phyloP scores from a whole-genome alignment of 148 eudicot species.

The Agrostemma githago region DNA sequence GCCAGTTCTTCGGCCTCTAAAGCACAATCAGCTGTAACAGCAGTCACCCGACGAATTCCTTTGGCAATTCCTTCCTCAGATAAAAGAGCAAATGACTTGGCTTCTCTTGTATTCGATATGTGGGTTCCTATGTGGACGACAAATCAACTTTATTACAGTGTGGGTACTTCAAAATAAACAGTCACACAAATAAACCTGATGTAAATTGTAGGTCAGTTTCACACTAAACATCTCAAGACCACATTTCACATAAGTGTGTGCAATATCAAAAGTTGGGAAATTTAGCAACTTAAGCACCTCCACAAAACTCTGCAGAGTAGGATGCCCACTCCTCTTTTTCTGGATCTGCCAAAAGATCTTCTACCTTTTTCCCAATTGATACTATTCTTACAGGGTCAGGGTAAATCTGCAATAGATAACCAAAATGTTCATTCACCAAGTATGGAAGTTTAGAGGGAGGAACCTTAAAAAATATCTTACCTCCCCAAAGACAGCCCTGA shows the following conservation, averaged over 20 bases:
- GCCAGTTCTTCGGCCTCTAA: slow-evolving; percentile 59
- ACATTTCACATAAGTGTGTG: neutral
- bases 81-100: slow-evolving; percentile 80
- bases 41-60: slow-evolving; percentile 94
- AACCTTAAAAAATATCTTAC: slow-evolving; percentile 32
- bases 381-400: slow-evolving; percentile 97
- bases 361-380: slow-evolving; percentile 75
- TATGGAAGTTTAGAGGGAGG: neutral
- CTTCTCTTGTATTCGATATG: slow-evolving; percentile 86
- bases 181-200: neutral
- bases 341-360: slow-evolving; percentile 76
- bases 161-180: neutral
- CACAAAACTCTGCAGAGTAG: slow-evolving; percentile 88
- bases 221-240: neutral
- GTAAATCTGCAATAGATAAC: slow-evolving; percentile 52
- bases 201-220: neutral
- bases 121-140: slow-evolving; percentile 65
- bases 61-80: slow-evolving; percentile 96
- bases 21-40: slow-evolving; percentile 78
- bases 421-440: slow-evolving; percentile 8
- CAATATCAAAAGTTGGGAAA: neutral
- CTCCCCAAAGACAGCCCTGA: slow-evolving; percentile 98
- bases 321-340: slow-evolving; percentile 69
- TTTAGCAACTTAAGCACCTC: slow-evolving; percentile 46
- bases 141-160: slow-evolving; percentile 10